phyloP scores from a whole-genome alignment of 1,284 basidiomycete species.

The Apiotrichum veenhuisii region DNA sequence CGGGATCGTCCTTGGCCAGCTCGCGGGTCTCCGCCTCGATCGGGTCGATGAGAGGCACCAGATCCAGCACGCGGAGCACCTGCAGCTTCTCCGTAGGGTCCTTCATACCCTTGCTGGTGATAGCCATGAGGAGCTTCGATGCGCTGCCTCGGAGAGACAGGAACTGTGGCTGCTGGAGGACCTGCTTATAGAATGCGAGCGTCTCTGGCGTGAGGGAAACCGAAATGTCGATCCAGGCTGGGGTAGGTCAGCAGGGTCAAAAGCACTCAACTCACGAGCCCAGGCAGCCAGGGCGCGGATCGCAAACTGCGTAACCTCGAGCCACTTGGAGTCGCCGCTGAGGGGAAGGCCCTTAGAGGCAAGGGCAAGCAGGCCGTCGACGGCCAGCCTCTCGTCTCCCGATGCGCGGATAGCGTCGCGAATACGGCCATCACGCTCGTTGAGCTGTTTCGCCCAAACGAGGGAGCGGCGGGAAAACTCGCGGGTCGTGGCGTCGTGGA shows the following conservation, averaged over 20 bases:
- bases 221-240: constrained; percentile 98
- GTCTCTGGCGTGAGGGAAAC: constrained; percentile 89
- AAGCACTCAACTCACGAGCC: constrained; percentile 67
- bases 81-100: constrained; percentile 86
- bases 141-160: constrained; percentile 74
- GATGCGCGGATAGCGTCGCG: constrained; percentile 80
- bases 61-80: constrained; percentile 81
- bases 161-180: constrained; percentile 73
- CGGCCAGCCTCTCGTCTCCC: constrained; percentile 79
- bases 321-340: constrained; percentile 56
- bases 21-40: constrained; percentile 69
- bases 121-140: constrained; percentile 71
- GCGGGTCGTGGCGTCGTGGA: constrained; percentile 81
- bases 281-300: constrained; percentile 89
- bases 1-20: constrained; percentile 62
- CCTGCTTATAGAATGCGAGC: constrained; percentile 76
- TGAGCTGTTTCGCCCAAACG: constrained; percentile 61
- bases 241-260: constrained; percentile 14
- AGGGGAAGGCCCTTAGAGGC: constrained; percentile 69
- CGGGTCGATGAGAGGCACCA: constrained; percentile 72
- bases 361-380: constrained; percentile 80
- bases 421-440: constrained; percentile 73
- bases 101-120: constrained; percentile 89
- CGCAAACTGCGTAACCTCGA: constrained; percentile 83
- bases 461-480: constrained; percentile 26